Base-by-base conservation (phyloP, 768 basidiomycete genomes). In the Trametes cinnabarina region DNA sequence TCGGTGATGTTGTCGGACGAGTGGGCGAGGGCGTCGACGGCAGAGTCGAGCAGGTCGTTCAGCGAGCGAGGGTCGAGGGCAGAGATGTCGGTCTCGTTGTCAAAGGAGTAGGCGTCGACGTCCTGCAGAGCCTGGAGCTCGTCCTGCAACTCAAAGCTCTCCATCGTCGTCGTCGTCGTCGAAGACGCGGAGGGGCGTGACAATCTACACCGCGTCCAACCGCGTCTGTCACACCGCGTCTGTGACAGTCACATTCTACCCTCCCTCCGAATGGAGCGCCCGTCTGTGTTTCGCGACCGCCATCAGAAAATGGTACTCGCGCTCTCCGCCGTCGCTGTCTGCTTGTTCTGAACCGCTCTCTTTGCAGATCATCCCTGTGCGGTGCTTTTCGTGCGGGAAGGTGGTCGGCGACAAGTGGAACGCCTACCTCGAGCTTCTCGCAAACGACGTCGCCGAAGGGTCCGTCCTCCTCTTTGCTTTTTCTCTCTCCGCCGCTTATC, bases 321-420 rank as follows among this genome's bases (percentile, higher is more conserved):
- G 7, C 43, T 46, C 17, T 11, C 25, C 25, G 15, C 12, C 35
- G 41, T 3, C 22, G 3, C 47, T 49, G 42, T n/a, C 19, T 15
- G 47, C 41, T 35, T 17, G 28, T 19, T 28, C 48, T 51, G 23
- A 43, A 6, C 12, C 30, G 7, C 12, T 28, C 8, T 19, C 10
- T 19, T 30, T 17, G 22, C 66, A 96, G 95, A 98, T 98, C 60
- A 96, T 97, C 63, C 94, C 95, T 44, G 92, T 98, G 8, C 86
- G 95, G 41, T 96, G 94, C 65, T 97, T 97, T 69, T 93, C 94
- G 15, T 96, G 94, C 68, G 96, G 96, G 43, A 98, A 98, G 74
- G 94, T 98, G 61, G 88, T 98, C 40, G 94, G 96, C 47, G 93
- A 98, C 78, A 92, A 97, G 63, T 98, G 96, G 95, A 88, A 84